Evolutionary conservation across 2,329 filamentous ascomycete species (phyloP), one percentile per base, ranked within the genome.

Genomic region (Botryosphaeria agaves): DNA sequence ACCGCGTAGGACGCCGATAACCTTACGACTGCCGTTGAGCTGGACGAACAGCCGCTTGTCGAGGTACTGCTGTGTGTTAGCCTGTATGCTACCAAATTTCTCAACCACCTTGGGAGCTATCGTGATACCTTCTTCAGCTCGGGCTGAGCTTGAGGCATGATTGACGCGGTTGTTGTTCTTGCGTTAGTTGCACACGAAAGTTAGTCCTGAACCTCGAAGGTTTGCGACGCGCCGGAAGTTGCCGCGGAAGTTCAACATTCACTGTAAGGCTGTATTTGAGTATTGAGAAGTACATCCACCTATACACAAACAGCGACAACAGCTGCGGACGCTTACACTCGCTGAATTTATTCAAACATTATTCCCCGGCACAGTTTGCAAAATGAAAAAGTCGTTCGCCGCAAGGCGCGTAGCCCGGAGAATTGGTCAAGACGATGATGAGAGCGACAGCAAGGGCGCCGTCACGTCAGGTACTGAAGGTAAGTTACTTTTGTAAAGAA

Each of bases 41-140:
- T 98, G 87, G 42, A 95, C 84, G 57, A 94, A 93, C 51, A 98
- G 72, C 60, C 87, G 73, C 73, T 98, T 98, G 68, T 98, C 89
- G 60, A 98, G 84, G 60, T 98, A 98, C 89, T 98, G 47, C 29
- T 5, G 14, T 20, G 18, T 19, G 40, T 53, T 37, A 53, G 42
- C 17, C 14, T 14, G 9, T 28, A 7, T 19, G 25, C 15, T 26
- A n/a, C n/a, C n/a, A n/a, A n/a, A n/a, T n/a, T n/a, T n/a, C n/a
- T n/a, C n/a, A n/a, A n/a, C n/a, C n/a, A n/a, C n/a, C n/a, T n/a
- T n/a, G n/a, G n/a, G n/a, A n/a, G n/a, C n/a, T n/a, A n/a, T n/a
- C n/a, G n/a, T n/a, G n/a, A 35, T 60, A 91, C 89, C 75, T 95
- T 98, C 64, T 95, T 98, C 39, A 98, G 72, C 65, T 98, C 91